Base-by-base conservation (phyloP, 2,329 filamentous ascomycete genomes). In the Trichophyton mentagrophytes region DNA sequence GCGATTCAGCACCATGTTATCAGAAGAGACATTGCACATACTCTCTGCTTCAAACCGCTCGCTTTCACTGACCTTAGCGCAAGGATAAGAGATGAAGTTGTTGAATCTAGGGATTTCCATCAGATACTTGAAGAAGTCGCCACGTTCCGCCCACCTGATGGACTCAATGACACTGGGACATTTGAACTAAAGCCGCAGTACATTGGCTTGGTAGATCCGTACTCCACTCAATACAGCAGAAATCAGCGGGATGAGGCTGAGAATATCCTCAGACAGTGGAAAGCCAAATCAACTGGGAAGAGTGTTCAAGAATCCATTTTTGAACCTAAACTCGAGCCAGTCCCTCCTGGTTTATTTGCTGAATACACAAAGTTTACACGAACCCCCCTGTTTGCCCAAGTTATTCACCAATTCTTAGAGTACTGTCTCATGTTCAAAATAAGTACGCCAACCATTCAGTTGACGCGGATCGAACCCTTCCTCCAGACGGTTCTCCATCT, bases 231-330 rank as follows among this genome's bases (percentile, higher is more conserved):
- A 70, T 99, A 96, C 73, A 95, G 86, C 69, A 95, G 96, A 70
- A 99, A 99, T 68, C 92, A 97, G 72, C 84, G 93, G 58, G 93
- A 99, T 70, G 93, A 99, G 72, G 90, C 92, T 0, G 93, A 99
- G 73, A 85, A 83, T 66, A 87, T 90, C 2, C 96, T 93, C 76
- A 90, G 87, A 67, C 86, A 87, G 68, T 87, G 89, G 78, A 85
- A 93, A 78, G 89, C 90, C 9, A 90, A 90, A 75, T 90, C 88
- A 74, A 90, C 87, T 0, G 90, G 91, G 17, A 90, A 91, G 70
- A 80, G 85, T 49, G 77, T 82, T 1, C 85, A 89, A 46, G 90
- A 96, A 60, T 85, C 97, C 62, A 90, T 97, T 1, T 96, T 89
- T 70, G 92, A 97, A 72, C 91, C 95, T 0, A 89, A 85, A 67